Evolutionary conservation across 345 rosid species (phyloP).

Genomic region (Clausena lansium): DNA sequence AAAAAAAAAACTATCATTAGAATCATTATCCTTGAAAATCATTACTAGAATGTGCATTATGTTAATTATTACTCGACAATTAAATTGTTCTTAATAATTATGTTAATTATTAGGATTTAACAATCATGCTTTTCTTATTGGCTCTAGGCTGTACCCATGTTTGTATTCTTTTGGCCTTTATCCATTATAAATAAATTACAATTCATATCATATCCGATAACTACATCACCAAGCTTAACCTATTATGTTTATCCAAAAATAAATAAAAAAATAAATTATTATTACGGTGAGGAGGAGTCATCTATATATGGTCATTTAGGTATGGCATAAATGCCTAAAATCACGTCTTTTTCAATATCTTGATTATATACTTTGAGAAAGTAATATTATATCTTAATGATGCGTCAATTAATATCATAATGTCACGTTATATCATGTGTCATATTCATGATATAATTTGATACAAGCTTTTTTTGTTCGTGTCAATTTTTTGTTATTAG

Average conservation of each 20-base stretch:
- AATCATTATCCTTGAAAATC: not conserved
- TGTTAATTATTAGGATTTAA: not conserved
- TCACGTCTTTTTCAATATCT: not conserved
- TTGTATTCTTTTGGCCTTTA: not conserved
- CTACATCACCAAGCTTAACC: not conserved
- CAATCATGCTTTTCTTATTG: not conserved
- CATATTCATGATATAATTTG: too few relatives aligned
- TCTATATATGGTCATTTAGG: not conserved
- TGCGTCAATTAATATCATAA: too few relatives aligned
- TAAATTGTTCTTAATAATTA: not conserved
- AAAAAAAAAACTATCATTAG: not conserved
- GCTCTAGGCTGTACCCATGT: not conserved
- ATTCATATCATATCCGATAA: not conserved
- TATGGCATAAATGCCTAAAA: not conserved
- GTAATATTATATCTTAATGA: too few relatives aligned
- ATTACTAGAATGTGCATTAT: too few relatives aligned
- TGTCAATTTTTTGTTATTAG: too few relatives aligned
- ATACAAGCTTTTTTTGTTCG: too few relatives aligned
- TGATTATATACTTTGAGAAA: too few relatives aligned
- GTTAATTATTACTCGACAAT: too few relatives aligned
- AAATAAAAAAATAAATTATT: too few relatives aligned
- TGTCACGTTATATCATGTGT: too few relatives aligned
- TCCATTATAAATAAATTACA: not conserved
- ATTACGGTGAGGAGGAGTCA: not conserved
- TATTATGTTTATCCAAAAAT: not conserved